Conservation (phyloP, 306 rosid genomes). For the Quercus suber region DNA sequence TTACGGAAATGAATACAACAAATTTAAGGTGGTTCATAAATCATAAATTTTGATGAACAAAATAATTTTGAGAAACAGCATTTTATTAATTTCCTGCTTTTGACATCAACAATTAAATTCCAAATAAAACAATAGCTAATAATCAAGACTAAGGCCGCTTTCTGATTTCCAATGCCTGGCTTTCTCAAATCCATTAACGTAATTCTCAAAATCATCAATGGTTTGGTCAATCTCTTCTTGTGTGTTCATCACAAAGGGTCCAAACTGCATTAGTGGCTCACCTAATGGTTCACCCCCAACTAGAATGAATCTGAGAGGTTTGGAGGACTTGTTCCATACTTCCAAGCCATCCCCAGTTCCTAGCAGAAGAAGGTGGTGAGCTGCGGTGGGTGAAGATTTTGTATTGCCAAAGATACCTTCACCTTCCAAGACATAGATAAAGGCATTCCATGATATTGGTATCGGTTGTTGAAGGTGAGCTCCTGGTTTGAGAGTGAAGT, state of each 20-base stretch:
- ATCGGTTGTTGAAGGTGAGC: conserved; percentile 66
- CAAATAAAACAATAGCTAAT: conserved; percentile 12
- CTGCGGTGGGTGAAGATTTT: conserved; percentile 37
- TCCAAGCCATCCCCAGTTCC: conserved; percentile 80
- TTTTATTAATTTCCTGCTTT: conserved; percentile 2
- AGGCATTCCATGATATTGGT: conserved; percentile 83
- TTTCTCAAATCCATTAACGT: conserved; percentile 83
- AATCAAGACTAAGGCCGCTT: conserved; percentile 39
- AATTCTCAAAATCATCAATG: conserved; percentile 82
- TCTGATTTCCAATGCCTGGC: conserved; percentile 89
- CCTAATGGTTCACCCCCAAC: conserved; percentile 88
- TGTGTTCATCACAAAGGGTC: conserved; percentile 98
- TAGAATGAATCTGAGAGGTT: conserved; percentile 65
- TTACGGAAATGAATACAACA: neutral
- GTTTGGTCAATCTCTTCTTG: conserved; percentile 85
- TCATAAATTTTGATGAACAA: conserved; percentile 16
- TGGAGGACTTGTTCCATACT: conserved; percentile 78
- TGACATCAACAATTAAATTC: conserved; percentile 14
- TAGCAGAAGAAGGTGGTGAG: conserved; percentile 80
- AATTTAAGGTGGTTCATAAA: conserved; percentile 3
- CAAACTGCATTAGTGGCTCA: conserved; percentile 75
- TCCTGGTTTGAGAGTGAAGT: conserved; percentile 80
- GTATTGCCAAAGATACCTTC: conserved; percentile 73
- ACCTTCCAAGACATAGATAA: conserved; percentile 83
- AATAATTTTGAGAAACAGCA: neutral